Conservation (phyloP, 805 yeast genomes). For the Suhomyces xylopsoci region DNA sequence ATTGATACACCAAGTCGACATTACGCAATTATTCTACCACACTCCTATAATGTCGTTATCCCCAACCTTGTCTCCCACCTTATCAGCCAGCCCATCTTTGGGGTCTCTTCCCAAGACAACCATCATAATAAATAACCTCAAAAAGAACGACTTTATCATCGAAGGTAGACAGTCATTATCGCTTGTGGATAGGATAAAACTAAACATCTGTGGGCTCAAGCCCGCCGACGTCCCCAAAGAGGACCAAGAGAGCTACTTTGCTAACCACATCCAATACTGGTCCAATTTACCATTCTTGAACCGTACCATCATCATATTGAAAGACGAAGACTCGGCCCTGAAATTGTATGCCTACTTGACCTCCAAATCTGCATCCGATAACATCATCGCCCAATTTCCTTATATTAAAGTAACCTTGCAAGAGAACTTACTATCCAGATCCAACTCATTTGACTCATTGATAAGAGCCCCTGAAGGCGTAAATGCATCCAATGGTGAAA, state of each 20-base stretch:
- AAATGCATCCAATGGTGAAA: constrained; percentile 15
- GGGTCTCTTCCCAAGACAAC: constrained; percentile 21
- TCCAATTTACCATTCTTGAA: constrained; percentile 36
- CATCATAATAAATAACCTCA: constrained; percentile 35
- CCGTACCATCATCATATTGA: constrained; percentile 37
- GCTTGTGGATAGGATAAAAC: constrained; percentile 35
- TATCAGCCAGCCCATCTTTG: neutral
- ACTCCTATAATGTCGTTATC: neutral
- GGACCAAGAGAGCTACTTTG: constrained; percentile 18
- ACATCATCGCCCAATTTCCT: constrained; percentile 7
- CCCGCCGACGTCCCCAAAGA: constrained; percentile 9
- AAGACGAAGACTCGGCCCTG: constrained; percentile 25
- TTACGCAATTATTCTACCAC: neutral
- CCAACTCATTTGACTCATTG: constrained; percentile 25
- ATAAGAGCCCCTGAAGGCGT: constrained; percentile 16
- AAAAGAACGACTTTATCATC: constrained; percentile 27
- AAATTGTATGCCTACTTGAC: constrained; percentile 21
- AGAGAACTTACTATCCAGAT: constrained; percentile 35
- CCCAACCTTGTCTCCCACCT: neutral
- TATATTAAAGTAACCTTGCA: constrained; percentile 31
- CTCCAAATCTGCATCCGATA: constrained; percentile 5
- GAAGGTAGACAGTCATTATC: constrained; percentile 16
- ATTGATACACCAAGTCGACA: neutral
- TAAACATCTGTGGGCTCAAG: constrained; percentile 24
- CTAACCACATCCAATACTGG: constrained; percentile 34